A percentile compares a stretch with the other conserved stretches of the same genome.
These are phyloP conservation scores for Ophiostoma triangulosporum DNA, from an alignment of 2,329 filamentous ascomycete genomes.

Conservation along the genomic window DNA sequence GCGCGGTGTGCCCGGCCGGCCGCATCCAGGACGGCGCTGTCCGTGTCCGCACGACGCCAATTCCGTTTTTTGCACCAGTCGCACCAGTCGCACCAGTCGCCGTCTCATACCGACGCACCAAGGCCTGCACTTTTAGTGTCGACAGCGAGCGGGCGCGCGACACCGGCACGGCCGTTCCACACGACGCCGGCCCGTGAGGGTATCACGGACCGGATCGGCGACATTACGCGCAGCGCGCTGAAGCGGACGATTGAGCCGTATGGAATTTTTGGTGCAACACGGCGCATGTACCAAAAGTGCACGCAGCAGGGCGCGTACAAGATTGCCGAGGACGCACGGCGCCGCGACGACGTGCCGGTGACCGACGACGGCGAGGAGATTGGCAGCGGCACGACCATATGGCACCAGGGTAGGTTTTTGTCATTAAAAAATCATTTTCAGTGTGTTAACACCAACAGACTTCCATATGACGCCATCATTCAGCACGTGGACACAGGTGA, in stretches of 20 bases:
- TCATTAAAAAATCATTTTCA: background rate
- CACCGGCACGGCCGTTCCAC: slow-evolving; percentile 3
- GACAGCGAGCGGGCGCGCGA: too few species aligned
- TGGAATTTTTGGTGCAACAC: slow-evolving; percentile 64
- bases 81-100: background rate
- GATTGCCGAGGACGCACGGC: slow-evolving; percentile 54
- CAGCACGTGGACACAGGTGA: slow-evolving; percentile 89
- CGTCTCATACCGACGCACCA: background rate
- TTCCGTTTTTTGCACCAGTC: slow-evolving; percentile 1
- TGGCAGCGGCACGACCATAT: slow-evolving; percentile 59
- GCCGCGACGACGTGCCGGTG: slow-evolving; percentile 52
- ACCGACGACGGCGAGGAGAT: slow-evolving; percentile 72
- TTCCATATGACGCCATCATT: slow-evolving; percentile 76
- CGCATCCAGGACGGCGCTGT: background rate
- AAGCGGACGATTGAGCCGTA: slow-evolving; percentile 32
- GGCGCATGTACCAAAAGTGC: slow-evolving; percentile 66
- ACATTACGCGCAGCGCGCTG: slow-evolving; percentile 13
- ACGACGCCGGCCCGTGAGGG: slow-evolving; percentile 2
- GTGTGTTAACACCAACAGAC: slow-evolving; percentile 32
- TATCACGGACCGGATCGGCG: slow-evolving; percentile 11
- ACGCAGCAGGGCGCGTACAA: slow-evolving; percentile 60
- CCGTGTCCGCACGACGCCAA: background rate
- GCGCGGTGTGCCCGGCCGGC: slow-evolving; percentile 18
- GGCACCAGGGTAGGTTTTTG: slow-evolving; percentile 58
- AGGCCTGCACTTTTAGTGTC: too few species aligned